These are phyloP conservation scores for Aspergillus unguis DNA, from an alignment of 2,329 filamentous ascomycete genomes.

Conservation along the genomic window DNA sequence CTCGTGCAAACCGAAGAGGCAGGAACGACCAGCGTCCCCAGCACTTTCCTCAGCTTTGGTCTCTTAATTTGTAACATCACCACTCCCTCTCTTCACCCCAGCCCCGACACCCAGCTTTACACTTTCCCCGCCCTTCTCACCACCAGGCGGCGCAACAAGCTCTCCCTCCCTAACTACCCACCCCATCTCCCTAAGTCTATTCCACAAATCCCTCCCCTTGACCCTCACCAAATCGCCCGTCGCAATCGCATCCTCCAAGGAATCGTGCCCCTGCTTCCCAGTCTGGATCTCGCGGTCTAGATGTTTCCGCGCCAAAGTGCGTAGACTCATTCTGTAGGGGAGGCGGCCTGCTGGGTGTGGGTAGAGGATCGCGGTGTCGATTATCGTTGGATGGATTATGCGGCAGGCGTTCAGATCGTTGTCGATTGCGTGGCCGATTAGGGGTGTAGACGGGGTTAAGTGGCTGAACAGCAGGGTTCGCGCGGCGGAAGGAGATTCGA, in stretches of 20 bases:
- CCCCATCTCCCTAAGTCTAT: slow-evolving; percentile 59
- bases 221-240: slow-evolving; percentile 80
- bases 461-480: slow-evolving; percentile 73
- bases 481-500: slow-evolving; percentile 70
- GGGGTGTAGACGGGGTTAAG: slow-evolving; percentile 70
- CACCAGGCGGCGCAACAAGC: slow-evolving; percentile 32
- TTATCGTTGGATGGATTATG: slow-evolving; percentile 76
- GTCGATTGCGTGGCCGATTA: slow-evolving; percentile 91
- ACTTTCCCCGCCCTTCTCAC: slow-evolving; percentile 8
- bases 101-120: slow-evolving; percentile 20
- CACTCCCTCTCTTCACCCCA: slow-evolving; percentile 24
- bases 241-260: slow-evolving; percentile 82
- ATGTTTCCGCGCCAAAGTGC: slow-evolving; percentile 65
- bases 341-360: slow-evolving; percentile 75
- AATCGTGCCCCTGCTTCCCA: slow-evolving; percentile 73
- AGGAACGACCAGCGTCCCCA: no score
- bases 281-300: slow-evolving; percentile 77
- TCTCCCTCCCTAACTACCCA: slow-evolving; percentile 60
- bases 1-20: no score
- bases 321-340: slow-evolving; percentile 75
- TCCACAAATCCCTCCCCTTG: slow-evolving; percentile 67
- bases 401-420: slow-evolving; percentile 88
- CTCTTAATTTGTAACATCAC: neutral
- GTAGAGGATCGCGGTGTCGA: slow-evolving; percentile 83
- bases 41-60: neutral